Base-by-base conservation (phyloP, 495 filamentous ascomycete species). In the Talaromyces wortmannii region DNA sequence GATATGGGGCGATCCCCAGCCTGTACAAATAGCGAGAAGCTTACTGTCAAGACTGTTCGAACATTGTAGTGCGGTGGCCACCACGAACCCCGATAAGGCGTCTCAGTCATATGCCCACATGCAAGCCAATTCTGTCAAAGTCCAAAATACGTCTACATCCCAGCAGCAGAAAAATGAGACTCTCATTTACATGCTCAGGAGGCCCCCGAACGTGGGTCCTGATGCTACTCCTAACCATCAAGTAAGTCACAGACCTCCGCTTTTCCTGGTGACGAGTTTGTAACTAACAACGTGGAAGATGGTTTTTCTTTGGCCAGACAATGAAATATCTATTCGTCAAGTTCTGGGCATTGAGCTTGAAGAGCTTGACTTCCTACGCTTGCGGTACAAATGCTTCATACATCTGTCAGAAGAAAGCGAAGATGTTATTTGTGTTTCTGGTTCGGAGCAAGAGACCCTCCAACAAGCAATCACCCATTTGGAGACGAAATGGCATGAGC, bases 301-400 rank as follows among this genome's bases (percentile, higher is more conserved):
- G 0, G 62, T 71, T 7, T 80, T 79, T 44, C 49, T 72, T 8
- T 80, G 77, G 79, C 74, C 75, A 17, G 55, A 55, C 2, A 63
- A 76, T 18, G 70, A 74, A 17, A 62, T 69, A 5, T 57, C 62
- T 1, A 61, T 75, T 4, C 56, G 59, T 10, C 62, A 73, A 10
- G 56, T 71, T 5, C 64, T 84, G 36, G 81, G 80, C 3, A 32
- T 48, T 5, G 62, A 70, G 12, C 67, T 80, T 4, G 77, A 82
- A 56, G 66, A 66, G 8, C 66, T 83, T 8, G 74, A 83, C 51
- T 32, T 49, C 13, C 70, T 84, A 23, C 67, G 79, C 16, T 59
- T 57, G 1, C 61, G 60, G 18, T 77, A 68, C 45, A 59, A 66
- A 12, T 62, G 56, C 45, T 57, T 60, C 31, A 4, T 61, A 6